Conservation (phyloP, 768 basidiomycete species). For the Naganishia vishniacii region DNA sequence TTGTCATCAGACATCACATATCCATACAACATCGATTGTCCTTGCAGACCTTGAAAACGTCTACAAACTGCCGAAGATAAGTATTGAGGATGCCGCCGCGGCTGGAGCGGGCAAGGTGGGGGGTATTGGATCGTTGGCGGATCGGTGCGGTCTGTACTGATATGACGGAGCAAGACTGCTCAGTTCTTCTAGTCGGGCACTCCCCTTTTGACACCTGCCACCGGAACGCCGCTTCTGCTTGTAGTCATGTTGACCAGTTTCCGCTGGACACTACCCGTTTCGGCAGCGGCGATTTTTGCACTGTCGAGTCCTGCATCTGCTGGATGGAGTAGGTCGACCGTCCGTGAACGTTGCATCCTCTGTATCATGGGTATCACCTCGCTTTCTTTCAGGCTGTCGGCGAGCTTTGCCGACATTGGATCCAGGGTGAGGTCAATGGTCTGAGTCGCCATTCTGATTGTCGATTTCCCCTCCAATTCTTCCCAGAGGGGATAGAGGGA, state of each 20-base stretch:
- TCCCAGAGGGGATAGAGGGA: slow-evolving; percentile 86
- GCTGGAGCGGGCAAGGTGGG: no score
- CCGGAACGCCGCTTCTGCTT: not conserved
- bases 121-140: no score
- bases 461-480: slow-evolving; percentile 12
- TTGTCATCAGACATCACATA: no score
- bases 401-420: not conserved
- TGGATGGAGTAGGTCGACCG: not conserved
- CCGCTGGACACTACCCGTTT: not conserved
- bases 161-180: not conserved
- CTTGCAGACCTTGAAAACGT: no score
- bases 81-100: no score
- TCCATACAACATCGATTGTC: no score
- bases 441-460: not conserved
- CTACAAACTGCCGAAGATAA: no score
- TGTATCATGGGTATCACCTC: slow-evolving; percentile 13
- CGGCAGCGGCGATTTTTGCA: not conserved
- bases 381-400: slow-evolving; percentile 4
- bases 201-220: slow-evolving; percentile 7
- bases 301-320: not conserved
- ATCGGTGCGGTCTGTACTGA: no score
- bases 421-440: not conserved
- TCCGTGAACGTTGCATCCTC: slow-evolving; percentile 5
- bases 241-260: not conserved
- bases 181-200: not conserved